Evolutionary conservation across 1,139 yeast species (phyloP), one percentile per base, ranked within the genome.

Genomic region (Saccharomycopsis hybrid): DNA sequence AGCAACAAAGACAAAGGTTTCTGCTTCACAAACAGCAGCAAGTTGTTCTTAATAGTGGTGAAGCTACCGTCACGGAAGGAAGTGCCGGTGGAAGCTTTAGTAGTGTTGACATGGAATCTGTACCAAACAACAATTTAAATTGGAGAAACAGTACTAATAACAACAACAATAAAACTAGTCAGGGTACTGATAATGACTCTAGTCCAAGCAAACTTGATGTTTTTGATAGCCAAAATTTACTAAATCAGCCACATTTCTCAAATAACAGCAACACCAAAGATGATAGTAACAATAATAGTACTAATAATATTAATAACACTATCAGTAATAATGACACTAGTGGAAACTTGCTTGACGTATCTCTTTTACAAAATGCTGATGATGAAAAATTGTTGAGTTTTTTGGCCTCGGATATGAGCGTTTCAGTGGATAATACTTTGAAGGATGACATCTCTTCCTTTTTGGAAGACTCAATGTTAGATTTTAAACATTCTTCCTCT

Each of bases 371-470:
- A n/a, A 31, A 42, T 28, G 18, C 35, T 42, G 36, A 44, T 11
- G 48, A 44, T 29, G 44, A 48, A 31, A 41, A 44, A 35, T 13
- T 48, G 8, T 40, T 44, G n/a, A 44, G 35, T 18, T 48, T 32
- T 29, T 31, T 48, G 25, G 31, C 5, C 24, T 44, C 48, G 3
- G 48, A 41, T 11, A 30, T 33, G 13, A 41, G 43, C 35, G 39
- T 36, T 39, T 27, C 37, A 5, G 8, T 48, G 13, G 48, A 51
- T 30, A 33, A 44, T 18, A 47, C 43, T 9, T 51, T 51, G 27
- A 51, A 51, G 42, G 53, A 52, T 41, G 55, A 52, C 25, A 27
- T 50, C n/a, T 42, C 51, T 3, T 48, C 53, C 8, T 50, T 50
- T 36, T 47, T 52, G 25, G 54, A 52, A n/a, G 53, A 50, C 32